phyloP scores from a whole-genome alignment of 768 basidiomycete species.

The Megacollybia marginata region DNA sequence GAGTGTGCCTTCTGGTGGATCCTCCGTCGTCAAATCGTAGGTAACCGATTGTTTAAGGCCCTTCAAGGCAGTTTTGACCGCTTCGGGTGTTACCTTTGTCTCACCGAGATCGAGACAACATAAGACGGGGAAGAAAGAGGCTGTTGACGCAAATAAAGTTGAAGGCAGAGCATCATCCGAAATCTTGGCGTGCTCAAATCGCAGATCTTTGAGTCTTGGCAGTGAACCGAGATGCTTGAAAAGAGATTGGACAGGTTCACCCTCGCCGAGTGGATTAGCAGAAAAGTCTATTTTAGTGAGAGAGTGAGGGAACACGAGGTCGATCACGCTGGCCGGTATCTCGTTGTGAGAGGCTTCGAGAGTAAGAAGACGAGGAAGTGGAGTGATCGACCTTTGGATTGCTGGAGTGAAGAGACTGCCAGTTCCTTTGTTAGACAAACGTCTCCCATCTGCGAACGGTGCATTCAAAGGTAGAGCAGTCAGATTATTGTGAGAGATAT shows the following conservation, averaged over 20 bases:
- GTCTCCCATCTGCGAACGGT: constrained; percentile 33
- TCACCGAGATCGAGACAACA: constrained; percentile 59
- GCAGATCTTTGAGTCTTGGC: constrained; percentile 48
- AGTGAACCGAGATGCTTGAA: constrained; percentile 42
- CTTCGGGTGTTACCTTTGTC: constrained; percentile 47
- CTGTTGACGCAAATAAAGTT: constrained; percentile 23
- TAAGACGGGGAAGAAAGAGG: constrained; percentile 41
- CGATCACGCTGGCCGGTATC: constrained; percentile 47
- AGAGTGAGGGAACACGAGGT: constrained; percentile 42
- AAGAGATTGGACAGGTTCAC: constrained; percentile 21
- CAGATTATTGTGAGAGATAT: constrained; percentile 66
- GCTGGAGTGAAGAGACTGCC: constrained; percentile 59
- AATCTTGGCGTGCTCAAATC: constrained; percentile 48
- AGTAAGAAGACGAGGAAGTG: constrained; percentile 57
- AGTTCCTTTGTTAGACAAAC: constrained; percentile 14
- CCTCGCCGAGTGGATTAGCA: constrained; percentile 51
- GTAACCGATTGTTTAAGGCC: constrained; percentile 41
- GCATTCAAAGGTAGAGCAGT: constrained; percentile 53
- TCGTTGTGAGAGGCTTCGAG: constrained; percentile 66
- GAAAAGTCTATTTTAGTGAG: constrained; percentile 59
- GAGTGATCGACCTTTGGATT: constrained; percentile 52
- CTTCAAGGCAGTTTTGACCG: constrained; percentile 36
- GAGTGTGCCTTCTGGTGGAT: constrained; percentile 43
- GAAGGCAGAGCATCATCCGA: constrained; percentile 52
- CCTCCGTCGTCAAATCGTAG: constrained; percentile 48